These are phyloP conservation scores for Tolypocladium sp. DNA, from an alignment of 2,329 filamentous ascomycete species.

Conservation along the genomic window DNA sequence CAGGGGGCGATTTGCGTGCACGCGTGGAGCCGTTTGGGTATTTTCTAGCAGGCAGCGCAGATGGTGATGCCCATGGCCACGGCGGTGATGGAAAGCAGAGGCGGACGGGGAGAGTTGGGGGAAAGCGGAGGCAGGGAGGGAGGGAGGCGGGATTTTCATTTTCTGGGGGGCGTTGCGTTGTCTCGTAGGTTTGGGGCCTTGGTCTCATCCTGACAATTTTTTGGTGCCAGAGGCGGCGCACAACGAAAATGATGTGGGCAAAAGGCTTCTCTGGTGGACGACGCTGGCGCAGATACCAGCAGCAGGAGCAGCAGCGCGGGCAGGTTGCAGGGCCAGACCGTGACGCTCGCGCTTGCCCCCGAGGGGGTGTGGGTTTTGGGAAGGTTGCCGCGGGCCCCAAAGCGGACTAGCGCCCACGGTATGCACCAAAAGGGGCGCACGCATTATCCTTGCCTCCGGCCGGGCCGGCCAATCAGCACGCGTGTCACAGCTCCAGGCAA, in stretches of 20 bases:
- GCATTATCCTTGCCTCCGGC: constrained; percentile 6
- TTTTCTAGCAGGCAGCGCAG: background rate
- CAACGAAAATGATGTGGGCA: constrained; percentile 22
- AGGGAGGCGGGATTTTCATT: constrained; percentile 19
- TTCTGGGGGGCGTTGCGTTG: constrained; percentile 19
- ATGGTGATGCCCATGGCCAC: constrained; percentile 10
- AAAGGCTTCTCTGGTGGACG: constrained; percentile 17
- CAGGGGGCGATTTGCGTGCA: background rate
- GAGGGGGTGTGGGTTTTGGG: constrained; percentile 7
- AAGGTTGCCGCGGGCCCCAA: background rate
- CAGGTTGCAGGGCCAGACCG: constrained; percentile 7
- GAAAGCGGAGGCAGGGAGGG: constrained; percentile 14
- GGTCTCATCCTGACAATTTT: constrained; percentile 29
- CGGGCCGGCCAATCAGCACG: background rate
- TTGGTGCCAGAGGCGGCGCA: constrained; percentile 30
- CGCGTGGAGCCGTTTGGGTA: background rate
- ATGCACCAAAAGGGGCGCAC: constrained; percentile 2
- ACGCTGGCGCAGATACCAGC: constrained; percentile 10
- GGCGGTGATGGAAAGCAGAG: constrained; percentile 15
- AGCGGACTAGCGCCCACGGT: background rate
- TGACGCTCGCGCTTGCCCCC: constrained; percentile 9
- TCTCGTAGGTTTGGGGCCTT: constrained; percentile 28
- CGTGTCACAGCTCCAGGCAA: background rate
- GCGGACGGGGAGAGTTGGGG: constrained; percentile 9
- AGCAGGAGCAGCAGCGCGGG: constrained; percentile 3